These are phyloP conservation scores for Lentinula detonsa DNA, from an alignment of 768 basidiomycete genomes.

Conservation along the genomic window DNA sequence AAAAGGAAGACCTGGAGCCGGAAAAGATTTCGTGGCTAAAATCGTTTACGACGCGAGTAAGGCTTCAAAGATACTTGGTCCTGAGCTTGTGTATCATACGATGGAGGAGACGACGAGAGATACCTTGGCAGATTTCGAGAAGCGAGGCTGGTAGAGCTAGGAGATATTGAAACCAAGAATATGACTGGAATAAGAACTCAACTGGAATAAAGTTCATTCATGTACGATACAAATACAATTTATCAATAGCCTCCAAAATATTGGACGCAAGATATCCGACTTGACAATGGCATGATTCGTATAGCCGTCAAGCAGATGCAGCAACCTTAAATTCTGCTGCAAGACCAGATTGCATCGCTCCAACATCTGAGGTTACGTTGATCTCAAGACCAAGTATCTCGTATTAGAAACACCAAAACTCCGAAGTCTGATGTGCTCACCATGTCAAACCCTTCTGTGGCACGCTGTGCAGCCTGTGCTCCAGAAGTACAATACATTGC, in stretches of 20 bases:
- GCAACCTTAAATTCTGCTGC: background rate
- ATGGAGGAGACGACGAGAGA: slow-evolving; percentile 24
- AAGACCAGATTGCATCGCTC: slow-evolving; percentile 22
- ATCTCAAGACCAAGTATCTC: slow-evolving; percentile 21
- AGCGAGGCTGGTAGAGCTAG: slow-evolving; percentile 24
- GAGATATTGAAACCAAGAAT: no score
- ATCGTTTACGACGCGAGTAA: slow-evolving; percentile 21
- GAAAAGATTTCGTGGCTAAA: slow-evolving; percentile 11
- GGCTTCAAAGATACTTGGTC: slow-evolving; percentile 22
- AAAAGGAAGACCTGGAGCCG: slow-evolving; percentile 24
- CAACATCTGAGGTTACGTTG: slow-evolving; percentile 29
- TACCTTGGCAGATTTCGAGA: slow-evolving; percentile 24
- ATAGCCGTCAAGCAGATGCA: background rate
- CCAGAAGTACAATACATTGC: slow-evolving; percentile 45
- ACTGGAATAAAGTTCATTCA: no score
- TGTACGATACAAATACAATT: no score
- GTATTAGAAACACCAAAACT: background rate
- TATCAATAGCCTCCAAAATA: no score
- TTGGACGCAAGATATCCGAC: no score
- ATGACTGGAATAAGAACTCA: no score
- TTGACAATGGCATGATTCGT: background rate
- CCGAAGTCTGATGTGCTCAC: slow-evolving; percentile 15
- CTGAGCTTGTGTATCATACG: slow-evolving; percentile 19
- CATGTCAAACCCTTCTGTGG: slow-evolving; percentile 48
- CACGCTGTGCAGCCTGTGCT: slow-evolving; percentile 34